Evolutionary conservation across 495 filamentous ascomycete species (phyloP).

Genomic region (Annulohypoxylon bovei): DNA sequence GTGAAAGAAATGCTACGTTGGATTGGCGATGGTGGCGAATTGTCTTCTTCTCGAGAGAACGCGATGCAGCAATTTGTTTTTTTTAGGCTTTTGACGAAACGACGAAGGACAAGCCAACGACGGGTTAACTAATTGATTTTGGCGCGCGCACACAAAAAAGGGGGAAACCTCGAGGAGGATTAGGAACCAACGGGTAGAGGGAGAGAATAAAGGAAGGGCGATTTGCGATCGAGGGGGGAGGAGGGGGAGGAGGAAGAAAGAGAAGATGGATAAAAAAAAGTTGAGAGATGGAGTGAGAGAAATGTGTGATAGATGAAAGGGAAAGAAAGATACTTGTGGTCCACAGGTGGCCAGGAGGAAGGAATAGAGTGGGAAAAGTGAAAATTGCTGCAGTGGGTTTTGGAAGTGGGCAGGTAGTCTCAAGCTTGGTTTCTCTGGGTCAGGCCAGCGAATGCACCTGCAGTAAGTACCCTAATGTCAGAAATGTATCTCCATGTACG

Average conservation of each 20-base stretch:
- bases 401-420: constrained; percentile 14
- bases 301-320: constrained; percentile 41
- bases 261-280: constrained; percentile 49
- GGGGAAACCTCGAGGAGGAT: constrained; percentile 51
- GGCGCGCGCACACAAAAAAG: constrained; percentile 50
- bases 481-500: not conserved
- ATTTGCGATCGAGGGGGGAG: constrained; percentile 48
- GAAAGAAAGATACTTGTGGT: constrained; percentile 47
- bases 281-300: constrained; percentile 27
- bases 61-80: constrained; percentile 31
- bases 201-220: constrained; percentile 56
- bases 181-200: constrained; percentile 51
- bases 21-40: constrained; percentile 33
- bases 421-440: constrained; percentile 2
- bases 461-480: not conserved
- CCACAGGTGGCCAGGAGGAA: constrained; percentile 33
- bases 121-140: constrained; percentile 41
- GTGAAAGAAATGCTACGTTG: constrained; percentile 27
- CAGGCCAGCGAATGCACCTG: constrained; percentile 17
- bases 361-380: constrained; percentile 45
- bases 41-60: constrained; percentile 43
- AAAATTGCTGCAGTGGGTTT: constrained; percentile 38
- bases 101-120: constrained; percentile 48
- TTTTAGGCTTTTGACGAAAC: constrained; percentile 36
- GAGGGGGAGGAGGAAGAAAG: constrained; percentile 46